Percentiles rank a stretch among this genome's conserved stretches.
phyloP scores from a whole-genome alignment of 1,284 basidiomycete genomes.

The Rhodotorula glutinis region DNA sequence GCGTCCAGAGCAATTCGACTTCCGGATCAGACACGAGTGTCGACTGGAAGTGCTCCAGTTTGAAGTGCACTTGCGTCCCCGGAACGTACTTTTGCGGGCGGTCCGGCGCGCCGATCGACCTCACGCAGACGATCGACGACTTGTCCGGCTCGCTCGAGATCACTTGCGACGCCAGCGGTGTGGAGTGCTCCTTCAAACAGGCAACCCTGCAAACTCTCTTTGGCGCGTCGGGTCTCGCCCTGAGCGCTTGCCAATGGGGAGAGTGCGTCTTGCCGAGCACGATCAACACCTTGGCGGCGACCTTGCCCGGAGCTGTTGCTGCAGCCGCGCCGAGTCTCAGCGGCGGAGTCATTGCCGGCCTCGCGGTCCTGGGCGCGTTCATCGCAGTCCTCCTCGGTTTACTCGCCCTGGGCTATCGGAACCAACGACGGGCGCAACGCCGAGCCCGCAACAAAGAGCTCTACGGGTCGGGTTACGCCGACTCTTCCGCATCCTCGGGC shows the following conservation, averaged over 20 bases:
- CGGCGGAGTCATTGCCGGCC: conserved; percentile 78
- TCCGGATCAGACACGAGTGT: not conserved
- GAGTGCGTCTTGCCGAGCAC: conserved; percentile 79
- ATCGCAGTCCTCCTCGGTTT: conserved; percentile 59
- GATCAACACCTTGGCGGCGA: conserved; percentile 57
- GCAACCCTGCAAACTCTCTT: conserved; percentile 63
- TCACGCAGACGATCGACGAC: conserved; percentile 60
- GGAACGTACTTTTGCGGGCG: conserved; percentile 72
- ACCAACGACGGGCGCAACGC: conserved; percentile 62
- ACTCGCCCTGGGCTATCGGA: conserved; percentile 61
- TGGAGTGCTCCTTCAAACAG: conserved; percentile 73
- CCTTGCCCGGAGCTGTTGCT: conserved; percentile 34
- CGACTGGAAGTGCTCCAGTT: conserved; percentile 64
- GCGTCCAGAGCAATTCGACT: conserved; percentile 45
- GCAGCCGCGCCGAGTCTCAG: conserved; percentile 54
- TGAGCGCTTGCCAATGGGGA: conserved; percentile 71
- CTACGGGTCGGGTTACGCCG: not conserved
- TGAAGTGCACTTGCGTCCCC: conserved; percentile 68
- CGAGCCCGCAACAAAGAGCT: conserved; percentile 51
- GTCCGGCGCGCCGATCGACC: conserved; percentile 50
- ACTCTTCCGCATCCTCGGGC: not conserved
- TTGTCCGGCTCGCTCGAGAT: conserved; percentile 58
- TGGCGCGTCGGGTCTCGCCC: conserved; percentile 64
- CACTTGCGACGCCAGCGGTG: conserved; percentile 58
- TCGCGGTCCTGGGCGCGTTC: conserved; percentile 72